Base-by-base conservation (phyloP, 495 filamentous ascomycete species). In the Penicillium steckii region DNA sequence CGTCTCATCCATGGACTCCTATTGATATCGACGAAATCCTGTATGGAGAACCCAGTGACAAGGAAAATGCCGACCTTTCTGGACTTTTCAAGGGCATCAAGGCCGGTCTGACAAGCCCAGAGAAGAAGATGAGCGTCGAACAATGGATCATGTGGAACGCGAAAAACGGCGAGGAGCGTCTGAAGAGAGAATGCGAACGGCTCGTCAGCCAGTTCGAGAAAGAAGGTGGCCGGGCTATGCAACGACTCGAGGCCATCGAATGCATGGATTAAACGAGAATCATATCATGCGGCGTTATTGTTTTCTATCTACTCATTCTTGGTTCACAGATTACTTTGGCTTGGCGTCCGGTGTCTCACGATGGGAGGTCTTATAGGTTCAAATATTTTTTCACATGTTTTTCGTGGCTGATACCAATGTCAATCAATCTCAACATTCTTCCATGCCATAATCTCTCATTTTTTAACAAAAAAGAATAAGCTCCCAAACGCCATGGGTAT, bases 131-230 rank as follows among this genome's bases (percentile, higher is more conserved):
- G 90, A 90, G 84, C 0, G 90, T 97, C 2, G 89, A 95, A 65
- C 85, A 96, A 68, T 98, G 94, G 94, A 85, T 98, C 38, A 72
- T 79, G 46, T 82, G 80, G 72, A 93, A 91, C 62, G 92, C 93
- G 4, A 79, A 80, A 57, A 74, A 83, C 55, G 90, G 86, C 1
- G 91, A 96, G 71, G 82, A 87, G 62, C 84, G 82, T 61, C 66
- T 97, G 48, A 87, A 85, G 58, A 65, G 71, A 26, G 88, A 93
- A 66, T 96, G 90, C 64, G 92, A 97, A 73, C 68, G 81, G 30
- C 75, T 95, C 59, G 87, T 97, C 21, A 74, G 77, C 25, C 71
- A 80, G 18, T 96, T 97, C 70, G 92, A 97, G 71, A 81, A 69
- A 43, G 85, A 96, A 69, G 94, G 91, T 2, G 80, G 75, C 12